Conservation (phyloP, 495 filamentous ascomycete species). For the Penicillium goetzii region DNA sequence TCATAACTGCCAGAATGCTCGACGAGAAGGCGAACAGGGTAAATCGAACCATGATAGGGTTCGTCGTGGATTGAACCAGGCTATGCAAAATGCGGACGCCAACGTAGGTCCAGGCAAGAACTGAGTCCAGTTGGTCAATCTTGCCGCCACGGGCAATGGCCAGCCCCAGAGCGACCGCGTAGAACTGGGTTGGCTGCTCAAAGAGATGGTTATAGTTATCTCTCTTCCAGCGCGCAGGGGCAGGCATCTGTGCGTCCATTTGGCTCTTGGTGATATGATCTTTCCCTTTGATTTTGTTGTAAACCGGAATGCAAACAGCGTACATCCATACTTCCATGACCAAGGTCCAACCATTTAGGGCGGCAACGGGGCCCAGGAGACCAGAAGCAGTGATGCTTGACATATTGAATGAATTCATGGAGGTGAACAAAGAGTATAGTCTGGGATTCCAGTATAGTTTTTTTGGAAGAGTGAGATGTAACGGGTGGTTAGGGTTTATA, state of each 20-base stretch:
- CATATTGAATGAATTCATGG: conserved; percentile 8
- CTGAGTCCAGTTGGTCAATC: conserved; percentile 14
- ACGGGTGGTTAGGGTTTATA: background rate
- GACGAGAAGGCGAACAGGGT: conserved; percentile 21
- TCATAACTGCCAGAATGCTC: conserved; percentile 24
- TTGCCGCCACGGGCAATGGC: conserved; percentile 22
- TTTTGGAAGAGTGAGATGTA: background rate
- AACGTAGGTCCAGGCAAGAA: conserved; percentile 30
- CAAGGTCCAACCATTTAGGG: conserved; percentile 34
- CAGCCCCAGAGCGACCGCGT: conserved; percentile 29
- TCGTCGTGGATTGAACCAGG: conserved; percentile 25
- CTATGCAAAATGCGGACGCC: conserved; percentile 30
- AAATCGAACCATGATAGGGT: conserved; percentile 23
- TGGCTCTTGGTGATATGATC: conserved; percentile 20
- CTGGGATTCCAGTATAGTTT: background rate
- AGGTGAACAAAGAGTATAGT: background rate
- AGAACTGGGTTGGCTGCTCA: conserved; percentile 38
- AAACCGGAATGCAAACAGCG: conserved; percentile 22
- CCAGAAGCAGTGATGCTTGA: conserved; percentile 13
- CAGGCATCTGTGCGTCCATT: conserved; percentile 24
- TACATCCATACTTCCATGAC: conserved; percentile 35
- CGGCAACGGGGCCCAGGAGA: conserved; percentile 36
- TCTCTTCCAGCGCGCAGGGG: conserved; percentile 32
- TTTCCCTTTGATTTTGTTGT: conserved; percentile 12
- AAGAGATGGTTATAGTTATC: conserved; percentile 36